Base-by-base conservation (phyloP, 805 yeast genomes). In the Hermanozyma aechmeae region DNA sequence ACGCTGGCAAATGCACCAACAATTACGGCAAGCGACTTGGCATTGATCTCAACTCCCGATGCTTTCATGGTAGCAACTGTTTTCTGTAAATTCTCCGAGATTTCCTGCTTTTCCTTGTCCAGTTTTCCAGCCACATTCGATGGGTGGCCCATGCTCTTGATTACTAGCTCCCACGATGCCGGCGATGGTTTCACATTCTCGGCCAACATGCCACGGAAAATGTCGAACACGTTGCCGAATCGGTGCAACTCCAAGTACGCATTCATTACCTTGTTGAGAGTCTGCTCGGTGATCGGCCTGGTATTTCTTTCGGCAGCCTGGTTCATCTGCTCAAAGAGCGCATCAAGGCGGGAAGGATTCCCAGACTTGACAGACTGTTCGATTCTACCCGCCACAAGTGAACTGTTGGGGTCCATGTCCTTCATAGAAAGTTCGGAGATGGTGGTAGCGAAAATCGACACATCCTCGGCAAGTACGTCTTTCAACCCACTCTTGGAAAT, bases 151-250 rank as follows among this genome's bases (percentile, higher is more conserved):
- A 67, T 62, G 1, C 79, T 61, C 29, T 65, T 56, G 28, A 81
- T 51, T 16, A 79, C 59, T 29, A 69, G 61, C 29, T 76, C 75
- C 85, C 85, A 81, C 2, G 74, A 49, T 1, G 50, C 39, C n/a
- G 62, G 40, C 4, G 65, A 49, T n/a, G 74, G 74, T 15, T 38
- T 44, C 12, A 61, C 44, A 13, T 65, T 67, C 5, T 47, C 41
- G 8, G 48, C 36, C 16, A 66, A 39, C 54, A 79, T 47, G 24
- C 53, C 57, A 34, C 68, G 70, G 72, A 82, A 78, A 2, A 72
- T 47, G 8, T 52, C 51, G 32, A 67, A 53, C 2, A 68, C 65
- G 21, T 51, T 53, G 11, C 49, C 48, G 12, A 58, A 52, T 16
- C 40, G 35, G 23, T 58, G 58, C 23, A 56, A 43, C 2, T 49